Evolutionary conservation across 176 grass and related monocot species (phyloP).

Genomic region (Carex pumila): DNA sequence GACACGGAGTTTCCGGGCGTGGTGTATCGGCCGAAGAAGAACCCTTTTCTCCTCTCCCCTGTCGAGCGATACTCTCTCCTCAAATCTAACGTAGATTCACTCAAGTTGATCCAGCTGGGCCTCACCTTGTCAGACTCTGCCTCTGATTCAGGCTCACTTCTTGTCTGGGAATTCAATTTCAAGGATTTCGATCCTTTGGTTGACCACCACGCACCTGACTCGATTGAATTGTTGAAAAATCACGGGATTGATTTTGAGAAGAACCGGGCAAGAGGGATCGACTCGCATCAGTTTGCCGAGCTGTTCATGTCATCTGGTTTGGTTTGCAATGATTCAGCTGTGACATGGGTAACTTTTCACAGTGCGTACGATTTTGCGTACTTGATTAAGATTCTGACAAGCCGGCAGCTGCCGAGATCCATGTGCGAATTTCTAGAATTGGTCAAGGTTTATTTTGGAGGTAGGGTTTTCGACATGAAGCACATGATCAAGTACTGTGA

Average conservation of each 20-base stretch:
- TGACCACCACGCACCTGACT: conserved; percentile 52
- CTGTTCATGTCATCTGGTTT: conserved; percentile 65
- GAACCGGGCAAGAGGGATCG: conserved; percentile 40
- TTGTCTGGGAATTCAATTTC: conserved; percentile 90
- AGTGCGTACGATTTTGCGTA: conserved; percentile 79
- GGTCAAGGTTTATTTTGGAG: conserved; percentile 64
- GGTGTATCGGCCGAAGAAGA: conserved; percentile 35
- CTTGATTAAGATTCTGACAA: conserved; percentile 53
- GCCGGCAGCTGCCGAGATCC: conserved; percentile 27
- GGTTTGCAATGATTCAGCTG: conserved; percentile 35
- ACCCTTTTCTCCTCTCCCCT: conserved; percentile 34
- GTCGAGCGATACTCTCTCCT: conserved; percentile 50
- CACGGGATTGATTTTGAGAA: conserved; percentile 65
- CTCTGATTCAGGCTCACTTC: neutral
- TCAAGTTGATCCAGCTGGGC: conserved; percentile 84
- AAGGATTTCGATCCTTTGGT: conserved; percentile 62
- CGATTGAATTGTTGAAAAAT: conserved; percentile 32
- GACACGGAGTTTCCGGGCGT: conserved; percentile 97
- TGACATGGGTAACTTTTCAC: conserved; percentile 67
- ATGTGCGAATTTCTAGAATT: conserved; percentile 39
- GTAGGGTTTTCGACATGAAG: conserved; percentile 53
- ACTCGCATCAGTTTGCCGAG: conserved; percentile 35
- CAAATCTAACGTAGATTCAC: conserved; percentile 69
- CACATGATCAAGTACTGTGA: conserved; percentile 44
- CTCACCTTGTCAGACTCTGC: conserved; percentile 50